Base-by-base conservation (phyloP, 495 filamentous ascomycete genomes). In the Lepraria neglecta region DNA sequence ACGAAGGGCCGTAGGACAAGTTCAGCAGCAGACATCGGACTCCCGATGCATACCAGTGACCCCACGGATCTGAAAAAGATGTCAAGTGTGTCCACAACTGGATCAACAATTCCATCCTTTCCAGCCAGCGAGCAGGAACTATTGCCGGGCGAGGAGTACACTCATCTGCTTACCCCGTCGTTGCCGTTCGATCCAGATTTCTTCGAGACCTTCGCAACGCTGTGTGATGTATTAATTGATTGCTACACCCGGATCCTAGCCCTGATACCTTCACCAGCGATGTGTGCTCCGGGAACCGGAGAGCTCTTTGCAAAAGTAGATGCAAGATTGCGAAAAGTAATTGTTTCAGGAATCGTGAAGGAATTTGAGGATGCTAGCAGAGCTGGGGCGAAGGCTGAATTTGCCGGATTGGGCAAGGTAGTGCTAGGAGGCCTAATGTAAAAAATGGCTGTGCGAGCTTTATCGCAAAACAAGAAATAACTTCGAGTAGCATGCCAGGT, bases 171-270 rank as follows among this genome's bases (percentile, higher is more conserved):
- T 1, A 97, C 91, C 5, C 95, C 95, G 0, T 86, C 85, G n/a
- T 76, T 97, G 55, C 94, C 94, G 0, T 99, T 99, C 68, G 94
- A 97, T 54, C 92, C 92, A 11, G 94, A 99, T 73, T 99, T 95
- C 69, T 95, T 91, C 71, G 90, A 95, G 74, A 95, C 90, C 0
- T 97, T 97, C 73, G 87, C 91, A n/a, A 97, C 94, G 10, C 77
- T 99, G 28, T 97, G 94, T 74, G 95, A 99, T 72, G 89, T 95
- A 3, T 74, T 99, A 60, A 95, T 96, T 64, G 94, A 97, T 67
- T 89, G 84, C 67, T 99, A 99, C 73, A 84, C 84, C 53, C 80
- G 85, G 38, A 82, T 97, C 24, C 75, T 92, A 68, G 75, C 73
- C 24, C 76, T 97, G 53, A 76, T 97, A 45, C 76, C 83, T 31